Conservation (phyloP, 768 basidiomycete species). For the Cantharellus cinnabarinus region DNA sequence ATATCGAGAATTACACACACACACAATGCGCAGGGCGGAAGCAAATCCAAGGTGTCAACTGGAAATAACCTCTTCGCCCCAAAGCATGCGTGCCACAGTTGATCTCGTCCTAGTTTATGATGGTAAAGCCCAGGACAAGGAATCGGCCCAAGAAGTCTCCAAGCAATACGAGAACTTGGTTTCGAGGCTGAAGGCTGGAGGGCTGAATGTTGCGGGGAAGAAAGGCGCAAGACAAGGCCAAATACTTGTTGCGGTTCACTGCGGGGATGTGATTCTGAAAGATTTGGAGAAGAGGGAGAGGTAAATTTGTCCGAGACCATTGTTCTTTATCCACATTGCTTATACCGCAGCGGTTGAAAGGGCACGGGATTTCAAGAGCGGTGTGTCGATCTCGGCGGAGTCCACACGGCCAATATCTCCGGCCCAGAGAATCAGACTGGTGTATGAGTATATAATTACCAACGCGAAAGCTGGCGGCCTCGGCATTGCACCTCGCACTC, state of each 20-base stretch:
- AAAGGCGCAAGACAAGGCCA: constrained; percentile 60
- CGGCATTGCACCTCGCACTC: constrained; percentile 50
- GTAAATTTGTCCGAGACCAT: constrained; percentile 22
- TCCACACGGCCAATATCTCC: constrained; percentile 24
- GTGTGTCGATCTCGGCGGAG: constrained; percentile 29
- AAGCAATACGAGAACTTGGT: constrained; percentile 47
- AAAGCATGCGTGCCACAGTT: no score
- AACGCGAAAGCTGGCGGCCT: constrained; percentile 61
- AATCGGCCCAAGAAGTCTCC: no score
- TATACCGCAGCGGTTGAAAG: background rate
- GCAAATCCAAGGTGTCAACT: no score
- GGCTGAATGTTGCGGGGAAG: constrained; percentile 51
- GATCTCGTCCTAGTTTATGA: no score
- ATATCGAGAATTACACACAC: no score
- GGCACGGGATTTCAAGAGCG: constrained; percentile 39
- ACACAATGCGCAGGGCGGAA: no score
- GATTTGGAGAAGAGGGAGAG: constrained; percentile 53
- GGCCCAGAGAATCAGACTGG: constrained; percentile 63
- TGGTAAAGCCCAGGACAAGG: no score
- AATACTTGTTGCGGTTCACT: constrained; percentile 54
- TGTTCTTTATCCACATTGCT: background rate
- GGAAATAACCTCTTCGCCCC: no score
- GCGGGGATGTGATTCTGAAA: constrained; percentile 37
- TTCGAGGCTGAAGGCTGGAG: constrained; percentile 36
- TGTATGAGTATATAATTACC: constrained; percentile 51